These are phyloP conservation scores for Limnomonas spitsbergensis DNA, from an alignment of 139 green algal genomes.

Conservation along the genomic window DNA sequence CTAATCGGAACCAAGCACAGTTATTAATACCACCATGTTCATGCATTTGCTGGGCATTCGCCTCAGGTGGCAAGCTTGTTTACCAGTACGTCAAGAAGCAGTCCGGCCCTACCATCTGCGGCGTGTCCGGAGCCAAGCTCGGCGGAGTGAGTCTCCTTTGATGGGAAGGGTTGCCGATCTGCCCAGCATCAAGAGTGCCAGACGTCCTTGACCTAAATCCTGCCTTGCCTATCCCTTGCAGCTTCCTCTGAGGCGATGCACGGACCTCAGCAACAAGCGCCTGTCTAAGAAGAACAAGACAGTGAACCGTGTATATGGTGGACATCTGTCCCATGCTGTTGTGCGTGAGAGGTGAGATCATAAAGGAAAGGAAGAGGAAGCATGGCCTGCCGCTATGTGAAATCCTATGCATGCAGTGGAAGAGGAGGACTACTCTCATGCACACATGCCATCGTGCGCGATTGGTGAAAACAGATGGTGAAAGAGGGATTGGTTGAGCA, in stretches of 20 bases:
- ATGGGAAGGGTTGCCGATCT: too few species aligned
- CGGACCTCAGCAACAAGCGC: constrained; percentile 63
- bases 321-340: constrained; percentile 77
- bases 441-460: too few species aligned
- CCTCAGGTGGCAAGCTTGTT: constrained; percentile 82
- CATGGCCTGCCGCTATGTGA: not conserved
- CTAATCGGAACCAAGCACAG: not conserved
- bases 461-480: too few species aligned
- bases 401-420: not conserved
- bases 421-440: not conserved
- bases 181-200: too few species aligned
- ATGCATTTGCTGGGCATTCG: not conserved
- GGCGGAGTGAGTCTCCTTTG: constrained; percentile 68
- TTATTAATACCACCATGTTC: not conserved
- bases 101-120: constrained; percentile 72
- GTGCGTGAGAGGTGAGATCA: constrained; percentile 81
- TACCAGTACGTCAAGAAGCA: constrained; percentile 93
- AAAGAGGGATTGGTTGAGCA: too few species aligned
- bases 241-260: constrained; percentile 57
- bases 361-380: not conserved
- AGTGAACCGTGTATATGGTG: constrained; percentile 91
- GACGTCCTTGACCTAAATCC: not conserved
- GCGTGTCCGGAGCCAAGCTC: constrained; percentile 71
- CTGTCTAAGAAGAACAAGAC: constrained; percentile 91
- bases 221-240: not conserved